Evolutionary conservation across 148 eudicot species (phyloP).

Genomic region (Rhododendron mucronatum): DNA sequence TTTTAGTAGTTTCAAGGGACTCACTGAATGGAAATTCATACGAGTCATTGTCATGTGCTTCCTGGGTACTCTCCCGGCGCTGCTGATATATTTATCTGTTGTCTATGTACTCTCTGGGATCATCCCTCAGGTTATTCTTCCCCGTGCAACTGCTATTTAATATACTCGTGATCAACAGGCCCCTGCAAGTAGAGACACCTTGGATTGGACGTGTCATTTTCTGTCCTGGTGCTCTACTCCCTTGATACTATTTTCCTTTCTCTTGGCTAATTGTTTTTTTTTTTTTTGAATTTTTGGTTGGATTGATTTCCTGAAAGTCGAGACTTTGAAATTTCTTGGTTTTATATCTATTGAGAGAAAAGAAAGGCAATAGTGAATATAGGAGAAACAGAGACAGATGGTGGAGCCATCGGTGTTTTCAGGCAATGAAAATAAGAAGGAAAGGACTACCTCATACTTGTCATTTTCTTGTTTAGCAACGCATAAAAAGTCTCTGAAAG

Average conservation of each 20-base stretch:
- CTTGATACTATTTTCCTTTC: neutral
- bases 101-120: neutral
- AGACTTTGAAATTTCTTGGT: neutral
- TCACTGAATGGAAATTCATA: neutral
- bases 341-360: neutral
- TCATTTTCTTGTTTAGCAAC: neutral
- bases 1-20: neutral
- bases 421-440: neutral
- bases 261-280: neutral
- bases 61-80: neutral
- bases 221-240: neutral
- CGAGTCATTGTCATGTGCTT: neutral
- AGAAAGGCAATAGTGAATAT: neutral
- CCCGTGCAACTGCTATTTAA: neutral
- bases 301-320: neutral
- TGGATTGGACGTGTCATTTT: neutral
- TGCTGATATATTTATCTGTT: neutral
- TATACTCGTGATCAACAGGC: neutral
- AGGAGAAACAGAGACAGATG: neutral
- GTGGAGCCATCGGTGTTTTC: neutral
- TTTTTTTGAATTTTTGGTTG: neutral
- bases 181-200: neutral
- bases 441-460: neutral
- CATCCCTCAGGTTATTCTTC: neutral
- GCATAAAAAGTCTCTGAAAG: neutral